These are phyloP conservation scores for Endotrypanum monterogeii DNA, from an alignment of 208 protist species.

Conservation along the genomic window DNA sequence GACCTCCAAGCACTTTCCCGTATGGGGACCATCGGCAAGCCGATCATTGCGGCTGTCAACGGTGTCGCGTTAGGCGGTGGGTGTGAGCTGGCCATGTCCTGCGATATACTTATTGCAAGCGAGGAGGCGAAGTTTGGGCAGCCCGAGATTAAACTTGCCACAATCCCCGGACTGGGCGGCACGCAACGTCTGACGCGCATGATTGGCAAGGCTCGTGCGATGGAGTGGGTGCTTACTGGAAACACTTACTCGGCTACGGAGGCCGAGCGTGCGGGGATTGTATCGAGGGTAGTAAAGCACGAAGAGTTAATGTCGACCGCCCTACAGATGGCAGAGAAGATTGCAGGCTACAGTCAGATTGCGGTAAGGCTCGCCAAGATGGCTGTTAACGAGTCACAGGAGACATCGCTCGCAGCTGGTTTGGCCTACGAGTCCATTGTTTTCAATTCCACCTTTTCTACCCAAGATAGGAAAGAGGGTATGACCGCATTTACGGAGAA, in stretches of 20 bases:
- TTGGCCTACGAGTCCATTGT: conserved; percentile 82
- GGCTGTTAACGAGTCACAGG: conserved; percentile 84
- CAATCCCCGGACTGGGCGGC: conserved; percentile 93
- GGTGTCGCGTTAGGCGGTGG: conserved; percentile 93
- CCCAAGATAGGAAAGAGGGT: conserved; percentile 92
- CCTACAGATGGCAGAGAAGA: conserved; percentile 67
- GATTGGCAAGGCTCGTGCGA: conserved; percentile 93
- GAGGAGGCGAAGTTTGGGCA: conserved; percentile 90
- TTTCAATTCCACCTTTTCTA: conserved; percentile 92
- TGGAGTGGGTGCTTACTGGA: conserved; percentile 93
- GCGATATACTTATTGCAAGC: conserved; percentile 89
- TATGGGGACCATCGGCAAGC: conserved; percentile 68
- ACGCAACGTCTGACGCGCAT: conserved; percentile 90
- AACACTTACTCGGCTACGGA: conserved; percentile 73
- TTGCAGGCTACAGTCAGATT: conserved; percentile 79
- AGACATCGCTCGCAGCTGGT: conserved; percentile 74
- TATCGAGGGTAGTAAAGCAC: conserved; percentile 86
- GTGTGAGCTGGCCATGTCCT: conserved; percentile 92
- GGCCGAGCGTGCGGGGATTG: conserved; percentile 80
- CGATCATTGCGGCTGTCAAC: conserved; percentile 91
- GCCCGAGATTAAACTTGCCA: conserved; percentile 93
- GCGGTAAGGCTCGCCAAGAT: conserved; percentile 87
- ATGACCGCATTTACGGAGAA: conserved; percentile 94
- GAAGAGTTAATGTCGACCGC: conserved; percentile 68
- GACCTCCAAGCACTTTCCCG: conserved; percentile 70